Evolutionary conservation across 179 eudicot genomes (phyloP), one percentile per base, ranked within the genome.

Genomic region (Silene noctiflora): DNA sequence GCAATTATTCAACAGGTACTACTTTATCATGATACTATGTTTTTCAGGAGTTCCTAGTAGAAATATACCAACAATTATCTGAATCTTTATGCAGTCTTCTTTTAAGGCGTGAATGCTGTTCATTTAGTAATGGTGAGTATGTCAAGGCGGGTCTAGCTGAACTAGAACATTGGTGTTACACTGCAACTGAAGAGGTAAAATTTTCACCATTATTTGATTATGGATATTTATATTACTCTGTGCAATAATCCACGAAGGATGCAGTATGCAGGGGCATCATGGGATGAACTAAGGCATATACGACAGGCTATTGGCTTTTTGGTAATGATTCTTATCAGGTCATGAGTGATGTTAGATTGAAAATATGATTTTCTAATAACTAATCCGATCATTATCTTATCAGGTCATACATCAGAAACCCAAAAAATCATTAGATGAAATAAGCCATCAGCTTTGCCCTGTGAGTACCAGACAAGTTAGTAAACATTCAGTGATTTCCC

Each of bases 371-470:
- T 14, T 63, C 53, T 58, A 74, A 59, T 61, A 44, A 11, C 42
- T 67, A 17, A 66, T 60, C 27, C 39, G 4, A 59, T 67, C 5
- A 46, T 76, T 58, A 68, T 16, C 75, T 4, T 33, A 73, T 53
- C 87, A 94, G 98, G 94, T 94, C 72, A 79, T 90, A 53, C 96
- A 94, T 85, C 97, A 90, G 79, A 94, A 92, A 82, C 97, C 97
- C 72, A 90, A 94, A 87, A 94, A 94, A 84, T 75, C 89, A 11
- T 79, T 92, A 82, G 91, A 94, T 44, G 98, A 94, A 80, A 90
- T 94, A 82, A 89, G 97, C 76, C 90, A 79, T 75, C 73, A 85
- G 44, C 90, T 92, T 67, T 94, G 98, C 83, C 94, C 97, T 19
- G 98, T 94, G 80, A 94, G 93, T 88, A 73, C 11, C 66, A 76